Evolutionary conservation across 1,139 yeast species (phyloP).

Genomic region (Meyerozyma smithsonii): DNA sequence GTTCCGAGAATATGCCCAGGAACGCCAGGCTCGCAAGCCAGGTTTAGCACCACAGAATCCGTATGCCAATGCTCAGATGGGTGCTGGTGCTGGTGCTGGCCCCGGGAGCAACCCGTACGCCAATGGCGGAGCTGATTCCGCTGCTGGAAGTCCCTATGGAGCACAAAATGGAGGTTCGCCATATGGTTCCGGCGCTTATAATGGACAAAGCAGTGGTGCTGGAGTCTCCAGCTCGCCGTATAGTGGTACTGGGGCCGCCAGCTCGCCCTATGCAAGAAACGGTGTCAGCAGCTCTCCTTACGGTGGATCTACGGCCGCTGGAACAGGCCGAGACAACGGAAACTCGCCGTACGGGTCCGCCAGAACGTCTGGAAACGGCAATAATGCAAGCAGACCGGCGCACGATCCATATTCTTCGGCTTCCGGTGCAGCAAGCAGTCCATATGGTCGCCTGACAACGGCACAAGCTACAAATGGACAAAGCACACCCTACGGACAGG

Average conservation of each 20-base stretch:
- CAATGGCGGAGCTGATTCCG: not conserved
- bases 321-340: not conserved
- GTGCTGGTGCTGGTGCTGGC: slow-evolving; percentile 11
- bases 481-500: too few species aligned
- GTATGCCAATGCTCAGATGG: slow-evolving; percentile 25
- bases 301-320: not conserved
- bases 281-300: not conserved
- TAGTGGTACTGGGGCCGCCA: not conserved
- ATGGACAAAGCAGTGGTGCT: not conserved
- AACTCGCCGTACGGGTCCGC: too few species aligned
- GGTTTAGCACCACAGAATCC: slow-evolving; percentile 47
- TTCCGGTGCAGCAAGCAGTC: too few species aligned
- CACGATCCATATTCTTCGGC: too few species aligned
- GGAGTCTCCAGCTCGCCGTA: not conserved
- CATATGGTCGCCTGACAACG: too few species aligned
- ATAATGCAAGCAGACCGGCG: too few species aligned
- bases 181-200: not conserved
- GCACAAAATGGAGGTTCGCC: not conserved
- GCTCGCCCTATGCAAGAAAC: not conserved
- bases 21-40: slow-evolving; percentile 34
- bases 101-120: slow-evolving; percentile 25
- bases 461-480: too few species aligned
- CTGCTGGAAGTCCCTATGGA: not conserved
- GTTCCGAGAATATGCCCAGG: slow-evolving; percentile 56
- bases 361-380: too few species aligned